Percentiles rank a stretch among this genome's conserved stretches.
phyloP scores from a whole-genome alignment of 2,329 filamentous ascomycete species.

The Curvularia lunata region DNA sequence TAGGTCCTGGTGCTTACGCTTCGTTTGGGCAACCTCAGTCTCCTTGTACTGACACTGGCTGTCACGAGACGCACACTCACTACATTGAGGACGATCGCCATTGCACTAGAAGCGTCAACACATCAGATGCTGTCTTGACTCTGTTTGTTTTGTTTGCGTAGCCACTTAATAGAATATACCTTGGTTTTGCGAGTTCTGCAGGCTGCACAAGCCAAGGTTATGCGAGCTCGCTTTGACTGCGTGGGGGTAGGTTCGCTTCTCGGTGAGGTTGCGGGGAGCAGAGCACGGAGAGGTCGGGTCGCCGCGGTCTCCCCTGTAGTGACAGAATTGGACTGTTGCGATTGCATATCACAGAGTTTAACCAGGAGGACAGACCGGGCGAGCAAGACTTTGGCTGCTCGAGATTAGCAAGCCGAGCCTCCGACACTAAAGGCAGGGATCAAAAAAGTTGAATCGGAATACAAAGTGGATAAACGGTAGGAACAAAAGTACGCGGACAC shows the following conservation, averaged over 20 bases:
- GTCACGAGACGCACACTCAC: slow-evolving; percentile 24
- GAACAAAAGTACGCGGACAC: not conserved
- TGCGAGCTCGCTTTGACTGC: slow-evolving; percentile 22
- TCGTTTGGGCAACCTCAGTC: slow-evolving; percentile 22
- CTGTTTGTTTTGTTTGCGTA: not conserved
- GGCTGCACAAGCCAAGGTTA: slow-evolving; percentile 25
- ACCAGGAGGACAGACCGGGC: not conserved
- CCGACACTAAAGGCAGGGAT: not conserved
- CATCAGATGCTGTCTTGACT: slow-evolving; percentile 5
- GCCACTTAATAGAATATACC: slow-evolving; percentile 11
- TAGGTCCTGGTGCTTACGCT: slow-evolving; percentile 24
- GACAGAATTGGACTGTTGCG: slow-evolving; percentile 3
- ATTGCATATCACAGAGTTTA: slow-evolving; percentile 5
- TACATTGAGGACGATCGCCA: slow-evolving; percentile 23
- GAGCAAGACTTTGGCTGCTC: not conserved
- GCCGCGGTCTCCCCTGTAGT: slow-evolving; percentile 9
- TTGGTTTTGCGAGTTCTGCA: slow-evolving; percentile 30
- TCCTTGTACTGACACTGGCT: slow-evolving; percentile 23
- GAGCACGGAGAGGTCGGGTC: slow-evolving; percentile 17
- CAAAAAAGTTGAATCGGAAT: not conserved
- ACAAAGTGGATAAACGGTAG: not conserved
- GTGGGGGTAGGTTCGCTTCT: slow-evolving; percentile 9
- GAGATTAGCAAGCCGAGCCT: not conserved
- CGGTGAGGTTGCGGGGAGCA: slow-evolving; percentile 21
- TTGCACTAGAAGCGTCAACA: slow-evolving; percentile 20